phyloP scores from a whole-genome alignment of 1,284 basidiomycete species.

The Schizophyllum amplum region DNA sequence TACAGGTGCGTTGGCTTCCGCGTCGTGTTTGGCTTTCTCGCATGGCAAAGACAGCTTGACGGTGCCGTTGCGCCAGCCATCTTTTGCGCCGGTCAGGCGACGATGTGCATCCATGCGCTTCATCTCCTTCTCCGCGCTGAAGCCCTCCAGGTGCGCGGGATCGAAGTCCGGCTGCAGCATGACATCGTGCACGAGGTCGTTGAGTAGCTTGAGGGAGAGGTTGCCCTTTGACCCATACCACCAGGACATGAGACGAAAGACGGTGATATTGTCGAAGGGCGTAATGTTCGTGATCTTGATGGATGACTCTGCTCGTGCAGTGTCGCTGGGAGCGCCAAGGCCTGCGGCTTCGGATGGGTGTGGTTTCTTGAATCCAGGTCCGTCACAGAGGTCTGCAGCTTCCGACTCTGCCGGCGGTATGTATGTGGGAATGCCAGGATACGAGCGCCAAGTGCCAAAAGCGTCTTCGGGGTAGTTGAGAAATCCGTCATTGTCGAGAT shows the following conservation, averaged over 20 bases:
- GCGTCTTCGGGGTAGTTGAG: too few species aligned
- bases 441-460: too few species aligned
- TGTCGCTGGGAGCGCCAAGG: too few species aligned
- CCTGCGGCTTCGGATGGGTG: too few species aligned
- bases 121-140: slow-evolving; percentile 8
- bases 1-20: slow-evolving; percentile 19
- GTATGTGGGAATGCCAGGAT: too few species aligned
- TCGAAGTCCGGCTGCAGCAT: slow-evolving; percentile 8
- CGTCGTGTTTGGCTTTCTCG: slow-evolving; percentile 12
- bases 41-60: not conserved
- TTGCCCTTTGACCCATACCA: not conserved
- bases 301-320: too few species aligned
- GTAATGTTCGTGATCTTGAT: not conserved
- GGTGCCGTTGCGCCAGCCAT: not conserved
- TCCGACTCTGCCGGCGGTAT: too few species aligned
- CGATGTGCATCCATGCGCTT: slow-evolving; percentile 8
- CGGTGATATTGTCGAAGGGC: not conserved
- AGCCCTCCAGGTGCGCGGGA: slow-evolving; percentile 8
- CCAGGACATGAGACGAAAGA: not conserved
- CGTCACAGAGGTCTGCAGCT: too few species aligned
- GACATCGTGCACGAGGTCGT: slow-evolving; percentile 1
- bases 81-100: not conserved
- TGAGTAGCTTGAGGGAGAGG: not conserved
- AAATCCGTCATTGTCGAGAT: too few species aligned
- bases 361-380: too few species aligned